A percentile compares a stretch with the other conserved stretches of the same genome.
These are phyloP conservation scores for Zygoascus bituminiphila DNA, from an alignment of 805 yeast species.

Conservation along the genomic window DNA sequence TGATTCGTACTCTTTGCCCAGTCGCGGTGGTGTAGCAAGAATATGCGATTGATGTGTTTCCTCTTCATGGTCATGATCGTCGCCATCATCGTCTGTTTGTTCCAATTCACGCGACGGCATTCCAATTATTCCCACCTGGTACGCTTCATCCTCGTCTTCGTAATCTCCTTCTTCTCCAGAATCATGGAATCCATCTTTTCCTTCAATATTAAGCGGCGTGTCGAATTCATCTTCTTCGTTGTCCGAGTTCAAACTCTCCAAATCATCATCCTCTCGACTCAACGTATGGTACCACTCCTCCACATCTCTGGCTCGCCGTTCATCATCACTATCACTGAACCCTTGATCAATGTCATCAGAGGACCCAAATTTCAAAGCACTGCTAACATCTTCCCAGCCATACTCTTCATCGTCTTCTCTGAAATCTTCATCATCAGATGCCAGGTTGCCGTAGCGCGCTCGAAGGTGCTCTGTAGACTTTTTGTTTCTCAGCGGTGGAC, in stretches of 20 bases:
- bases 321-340: constrained; percentile 12
- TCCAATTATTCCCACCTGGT: not conserved
- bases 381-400: not conserved
- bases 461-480: constrained; percentile 13
- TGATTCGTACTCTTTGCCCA: not conserved
- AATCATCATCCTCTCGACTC: constrained; percentile 16
- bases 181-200: not conserved
- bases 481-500: not conserved
- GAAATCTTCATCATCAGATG: constrained; percentile 14
- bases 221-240: not conserved
- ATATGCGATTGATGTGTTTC: not conserved
- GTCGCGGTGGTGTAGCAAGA: not conserved
- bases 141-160: not conserved
- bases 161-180: not conserved
- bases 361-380: not conserved
- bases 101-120: not conserved
- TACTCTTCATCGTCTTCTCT: constrained; percentile 10
- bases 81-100: not conserved
- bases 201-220: not conserved
- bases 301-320: constrained; percentile 28
- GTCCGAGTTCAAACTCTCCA: not conserved
- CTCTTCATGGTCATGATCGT: not conserved
- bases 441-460: constrained; percentile 13
- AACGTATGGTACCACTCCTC: constrained; percentile 27
- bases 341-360: not conserved